A percentile compares a stretch with the other conserved stretches of the same genome.
phyloP scores from a whole-genome alignment of 2,329 filamentous ascomycete species.

The Claviceps cyperi region DNA sequence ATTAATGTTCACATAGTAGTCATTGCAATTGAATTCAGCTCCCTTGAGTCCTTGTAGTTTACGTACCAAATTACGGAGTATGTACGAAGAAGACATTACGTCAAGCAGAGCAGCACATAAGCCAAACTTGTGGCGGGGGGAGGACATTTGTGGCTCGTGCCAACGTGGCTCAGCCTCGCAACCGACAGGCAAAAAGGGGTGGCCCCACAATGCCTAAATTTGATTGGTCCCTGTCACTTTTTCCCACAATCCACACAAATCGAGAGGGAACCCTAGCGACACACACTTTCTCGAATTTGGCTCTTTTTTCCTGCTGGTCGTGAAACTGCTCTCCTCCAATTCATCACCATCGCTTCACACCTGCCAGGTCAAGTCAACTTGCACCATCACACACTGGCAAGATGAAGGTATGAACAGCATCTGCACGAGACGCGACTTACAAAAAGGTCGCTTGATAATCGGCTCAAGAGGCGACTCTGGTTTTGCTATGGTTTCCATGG shows the following conservation, averaged over 20 bases:
- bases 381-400: constrained; percentile 31
- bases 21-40: neutral
- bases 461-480: neutral
- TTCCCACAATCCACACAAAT: constrained; percentile 5
- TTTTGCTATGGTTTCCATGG: no score
- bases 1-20: no score
- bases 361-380: constrained; percentile 29
- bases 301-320: constrained; percentile 24
- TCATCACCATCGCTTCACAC: constrained; percentile 21
- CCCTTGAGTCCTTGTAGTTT: no score
- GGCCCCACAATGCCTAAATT: neutral
- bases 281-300: constrained; percentile 26
- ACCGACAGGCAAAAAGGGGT: neutral
- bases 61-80: no score
- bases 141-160: constrained; percentile 3
- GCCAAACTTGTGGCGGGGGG: constrained; percentile 1
- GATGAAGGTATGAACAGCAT: constrained; percentile 27
- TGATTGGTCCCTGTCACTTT: constrained; percentile 19
- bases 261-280: constrained; percentile 24
- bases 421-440: neutral
- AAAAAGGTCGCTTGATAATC: neutral
- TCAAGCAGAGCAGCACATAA: no score
- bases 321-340: constrained; percentile 6
- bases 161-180: neutral
- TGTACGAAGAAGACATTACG: no score